Conservation (phyloP, 768 basidiomycete species). For the Cantharellus cinnabarinus region DNA sequence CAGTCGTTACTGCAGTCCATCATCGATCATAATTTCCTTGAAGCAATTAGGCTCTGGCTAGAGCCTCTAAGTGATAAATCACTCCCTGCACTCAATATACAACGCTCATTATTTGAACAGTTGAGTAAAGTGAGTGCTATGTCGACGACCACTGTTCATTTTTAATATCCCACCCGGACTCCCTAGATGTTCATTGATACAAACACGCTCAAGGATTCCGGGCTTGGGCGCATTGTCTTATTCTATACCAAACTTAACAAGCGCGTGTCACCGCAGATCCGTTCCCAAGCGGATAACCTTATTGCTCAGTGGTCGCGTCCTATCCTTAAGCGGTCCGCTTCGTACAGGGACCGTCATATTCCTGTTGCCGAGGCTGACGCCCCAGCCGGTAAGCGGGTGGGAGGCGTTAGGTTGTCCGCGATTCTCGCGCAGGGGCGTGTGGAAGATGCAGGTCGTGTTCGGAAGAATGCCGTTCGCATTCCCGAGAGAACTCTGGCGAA, state of each 20-base stretch:
- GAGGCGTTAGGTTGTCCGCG: slow-evolving; percentile 38
- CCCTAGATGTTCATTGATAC: slow-evolving; percentile 77
- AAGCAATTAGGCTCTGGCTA: slow-evolving; percentile 76
- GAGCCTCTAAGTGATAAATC: slow-evolving; percentile 88
- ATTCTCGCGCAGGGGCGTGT: slow-evolving; percentile 50
- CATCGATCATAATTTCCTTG: slow-evolving; percentile 83
- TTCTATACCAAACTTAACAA: slow-evolving; percentile 88
- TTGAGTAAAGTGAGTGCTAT: slow-evolving; percentile 31
- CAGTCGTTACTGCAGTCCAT: slow-evolving; percentile 56
- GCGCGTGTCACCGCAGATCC: slow-evolving; percentile 63
- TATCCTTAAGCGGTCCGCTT: slow-evolving; percentile 75
- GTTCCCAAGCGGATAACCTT: slow-evolving; percentile 65
- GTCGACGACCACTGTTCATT: background rate
- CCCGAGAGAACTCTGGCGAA: slow-evolving; percentile 54
- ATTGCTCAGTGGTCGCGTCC: slow-evolving; percentile 76
- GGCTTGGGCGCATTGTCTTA: slow-evolving; percentile 69
- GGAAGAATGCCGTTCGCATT: slow-evolving; percentile 67
- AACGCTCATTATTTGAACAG: slow-evolving; percentile 70
- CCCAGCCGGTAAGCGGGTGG: slow-evolving; percentile 16
- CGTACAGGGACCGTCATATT: slow-evolving; percentile 53
- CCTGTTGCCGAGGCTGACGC: slow-evolving; percentile 31
- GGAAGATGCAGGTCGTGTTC: slow-evolving; percentile 38
- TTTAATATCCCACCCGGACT: background rate
- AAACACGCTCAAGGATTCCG: slow-evolving; percentile 73
- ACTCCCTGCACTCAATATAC: slow-evolving; percentile 88